Evolutionary conservation across 2,329 filamentous ascomycete species (phyloP).

Genomic region (Cladosporium cucumerinum): DNA sequence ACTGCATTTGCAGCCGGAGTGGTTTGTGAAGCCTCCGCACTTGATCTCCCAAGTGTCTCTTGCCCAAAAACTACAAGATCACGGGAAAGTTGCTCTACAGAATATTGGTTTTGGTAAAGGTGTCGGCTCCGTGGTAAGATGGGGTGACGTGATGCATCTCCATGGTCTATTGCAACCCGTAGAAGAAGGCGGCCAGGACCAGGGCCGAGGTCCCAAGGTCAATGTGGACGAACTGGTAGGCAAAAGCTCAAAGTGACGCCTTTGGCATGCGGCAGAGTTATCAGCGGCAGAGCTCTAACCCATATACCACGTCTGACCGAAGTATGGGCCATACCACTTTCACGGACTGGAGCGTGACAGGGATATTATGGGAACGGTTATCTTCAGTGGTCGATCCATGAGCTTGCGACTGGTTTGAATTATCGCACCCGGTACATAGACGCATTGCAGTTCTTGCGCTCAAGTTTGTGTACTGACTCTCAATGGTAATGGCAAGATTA

Average conservation of each 20-base stretch:
- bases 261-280: background rate
- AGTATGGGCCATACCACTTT: background rate
- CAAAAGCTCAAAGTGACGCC: background rate
- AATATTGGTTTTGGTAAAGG: background rate
- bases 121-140: background rate
- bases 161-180: background rate
- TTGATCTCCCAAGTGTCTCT: background rate
- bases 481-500: no score
- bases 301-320: background rate
- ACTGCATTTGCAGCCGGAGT: background rate
- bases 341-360: background rate
- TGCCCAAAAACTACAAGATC: background rate
- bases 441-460: no score
- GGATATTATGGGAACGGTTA: background rate
- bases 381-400: no score
- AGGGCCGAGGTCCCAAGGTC: background rate
- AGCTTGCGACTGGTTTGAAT: no score
- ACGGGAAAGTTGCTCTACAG: background rate
- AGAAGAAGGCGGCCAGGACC: background rate
- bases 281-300: background rate
- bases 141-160: background rate
- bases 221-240: slow-evolving; percentile 2
- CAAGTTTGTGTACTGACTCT: no score
- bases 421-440: no score
- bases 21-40: background rate